A percentile compares a stretch with the other conserved stretches of the same genome.
phyloP scores from a whole-genome alignment of 768 basidiomycete species.

The Roridomyces roridus region DNA sequence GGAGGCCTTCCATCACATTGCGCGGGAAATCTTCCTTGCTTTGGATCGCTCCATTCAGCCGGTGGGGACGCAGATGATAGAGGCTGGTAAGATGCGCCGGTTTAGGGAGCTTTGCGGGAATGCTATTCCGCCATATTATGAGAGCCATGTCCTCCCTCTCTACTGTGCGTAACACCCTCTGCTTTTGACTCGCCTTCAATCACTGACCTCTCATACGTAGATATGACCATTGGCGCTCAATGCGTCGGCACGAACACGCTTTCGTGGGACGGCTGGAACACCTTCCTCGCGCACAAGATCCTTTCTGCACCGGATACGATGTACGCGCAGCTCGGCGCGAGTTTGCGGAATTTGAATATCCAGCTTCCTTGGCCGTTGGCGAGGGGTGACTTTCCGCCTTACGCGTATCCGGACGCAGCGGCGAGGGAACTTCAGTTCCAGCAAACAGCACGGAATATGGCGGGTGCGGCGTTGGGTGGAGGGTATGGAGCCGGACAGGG shows the following conservation, averaged over 20 bases:
- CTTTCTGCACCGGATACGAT: conserved; percentile 16
- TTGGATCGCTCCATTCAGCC: conserved; percentile 17
- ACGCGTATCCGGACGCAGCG: conserved; percentile 24
- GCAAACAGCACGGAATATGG: conserved; percentile 15
- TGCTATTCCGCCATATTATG: conserved; percentile 19
- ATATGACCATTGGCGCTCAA: conserved; percentile 21
- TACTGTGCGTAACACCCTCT: conserved; percentile 16
- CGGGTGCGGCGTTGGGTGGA: conserved; percentile 13
- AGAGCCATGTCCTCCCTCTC: conserved; percentile 21
- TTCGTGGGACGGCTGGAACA: conserved; percentile 26
- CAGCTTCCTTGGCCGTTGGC: conserved; percentile 22
- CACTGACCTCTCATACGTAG: not conserved
- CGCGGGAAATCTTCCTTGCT: conserved; percentile 20
- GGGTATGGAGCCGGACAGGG: not conserved
- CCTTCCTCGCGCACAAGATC: conserved; percentile 26
- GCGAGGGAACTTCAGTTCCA: conserved; percentile 26
- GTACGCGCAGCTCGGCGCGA: conserved; percentile 18
- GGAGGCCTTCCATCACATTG: conserved; percentile 16
- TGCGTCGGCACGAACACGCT: conserved; percentile 20
- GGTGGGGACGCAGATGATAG: conserved; percentile 18
- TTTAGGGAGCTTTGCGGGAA: conserved; percentile 16
- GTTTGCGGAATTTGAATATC: conserved; percentile 10
- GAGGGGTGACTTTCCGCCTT: conserved; percentile 17
- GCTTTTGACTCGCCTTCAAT: not conserved
- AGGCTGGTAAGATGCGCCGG: conserved; percentile 20